Conservation (phyloP, 2,329 filamentous ascomycete genomes). For the Fusarium cicatricum region DNA sequence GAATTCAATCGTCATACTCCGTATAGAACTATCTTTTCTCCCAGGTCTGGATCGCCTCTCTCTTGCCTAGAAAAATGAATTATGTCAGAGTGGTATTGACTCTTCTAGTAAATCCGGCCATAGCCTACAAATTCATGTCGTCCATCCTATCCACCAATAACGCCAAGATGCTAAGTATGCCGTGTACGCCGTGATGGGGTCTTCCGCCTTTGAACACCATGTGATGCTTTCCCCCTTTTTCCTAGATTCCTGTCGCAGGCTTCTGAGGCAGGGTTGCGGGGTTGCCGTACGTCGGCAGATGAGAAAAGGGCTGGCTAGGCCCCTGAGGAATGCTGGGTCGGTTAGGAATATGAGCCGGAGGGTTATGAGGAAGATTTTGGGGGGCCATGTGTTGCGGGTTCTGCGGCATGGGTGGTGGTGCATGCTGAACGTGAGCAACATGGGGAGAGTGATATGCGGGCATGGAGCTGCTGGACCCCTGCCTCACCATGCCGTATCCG, state of each 20-base stretch:
- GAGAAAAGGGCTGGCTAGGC: conserved; percentile 57
- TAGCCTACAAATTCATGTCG: conserved; percentile 44
- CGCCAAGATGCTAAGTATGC: conserved; percentile 52
- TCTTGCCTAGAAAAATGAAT: conserved; percentile 22
- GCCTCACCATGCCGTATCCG: conserved; percentile 64
- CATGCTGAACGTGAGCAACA: conserved; percentile 49
- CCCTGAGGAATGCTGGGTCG: conserved; percentile 56
- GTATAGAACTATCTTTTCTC: conserved; percentile 30
- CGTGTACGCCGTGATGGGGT: conserved; percentile 45
- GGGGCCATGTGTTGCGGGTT: conserved; percentile 50
- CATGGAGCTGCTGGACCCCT: conserved; percentile 64
- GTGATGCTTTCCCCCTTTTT: conserved; percentile 40
- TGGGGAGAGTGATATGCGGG: conserved; percentile 57
- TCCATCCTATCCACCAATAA: conserved; percentile 49
- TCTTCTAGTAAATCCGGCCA: conserved; percentile 43
- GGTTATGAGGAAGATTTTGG: conserved; percentile 55
- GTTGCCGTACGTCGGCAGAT: conserved; percentile 66
- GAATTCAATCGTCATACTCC: conserved; percentile 45
- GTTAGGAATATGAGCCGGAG: conserved; percentile 53
- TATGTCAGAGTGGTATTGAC: conserved; percentile 42
- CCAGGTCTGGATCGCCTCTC: conserved; percentile 1
- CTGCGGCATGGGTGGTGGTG: conserved; percentile 49
- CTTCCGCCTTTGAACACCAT: conserved; percentile 41
- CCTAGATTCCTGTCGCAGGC: conserved; percentile 59
- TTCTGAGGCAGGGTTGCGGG: conserved; percentile 68